Base-by-base conservation (phyloP, 83 land plant genomes). In the Diphasiastrum complanatum region DNA sequence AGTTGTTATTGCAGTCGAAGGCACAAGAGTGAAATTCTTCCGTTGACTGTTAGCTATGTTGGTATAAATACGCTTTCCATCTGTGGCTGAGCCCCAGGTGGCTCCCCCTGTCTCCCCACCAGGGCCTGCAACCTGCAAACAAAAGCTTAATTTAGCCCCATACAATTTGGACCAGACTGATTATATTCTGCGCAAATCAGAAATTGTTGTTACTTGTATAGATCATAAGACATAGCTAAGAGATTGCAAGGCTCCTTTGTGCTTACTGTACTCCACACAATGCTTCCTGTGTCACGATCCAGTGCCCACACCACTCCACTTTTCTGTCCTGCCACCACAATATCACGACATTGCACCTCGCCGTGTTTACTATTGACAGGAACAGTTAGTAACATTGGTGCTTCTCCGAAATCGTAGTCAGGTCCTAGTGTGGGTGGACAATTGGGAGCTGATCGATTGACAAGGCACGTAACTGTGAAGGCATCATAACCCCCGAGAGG, bases 81-180 rank as follows among this genome's bases (percentile, higher is more conserved):
- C 79, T 10, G 79, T 75, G 25, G 80, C 69, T 38, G 73, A 60
- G 3, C 76, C 83, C 79, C 83, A 80, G n/a, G 49, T 30, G 4
- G 78, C 83, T 45, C 79, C 83, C 62, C 73, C 79, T 4, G 48
- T 30, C 0, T 6, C 5, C 10, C 73, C 68, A 22, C 83, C 83
- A 4, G 74, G 79, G 3, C 79, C 74, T 18, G 73, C 79, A 19
- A 47, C 68, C 75, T 76, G 63, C 34, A 46, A 41, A 2, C 12
- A 60, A 14, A 38, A 1, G 26, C 1, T 3, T 37, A 2, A 36
- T 56, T 4, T n/a, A 30, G 28, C 16, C 1, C 8, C 10, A 29
- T 31, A 2, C 10, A 3, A 19, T 31, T 59, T 19, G 18, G 19
- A 58, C 3, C 26, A 59, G 22, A 2, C 19, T 59, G 5, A 11